phyloP scores from a whole-genome alignment of 257 asterid species.

The Lantana camara region DNA sequence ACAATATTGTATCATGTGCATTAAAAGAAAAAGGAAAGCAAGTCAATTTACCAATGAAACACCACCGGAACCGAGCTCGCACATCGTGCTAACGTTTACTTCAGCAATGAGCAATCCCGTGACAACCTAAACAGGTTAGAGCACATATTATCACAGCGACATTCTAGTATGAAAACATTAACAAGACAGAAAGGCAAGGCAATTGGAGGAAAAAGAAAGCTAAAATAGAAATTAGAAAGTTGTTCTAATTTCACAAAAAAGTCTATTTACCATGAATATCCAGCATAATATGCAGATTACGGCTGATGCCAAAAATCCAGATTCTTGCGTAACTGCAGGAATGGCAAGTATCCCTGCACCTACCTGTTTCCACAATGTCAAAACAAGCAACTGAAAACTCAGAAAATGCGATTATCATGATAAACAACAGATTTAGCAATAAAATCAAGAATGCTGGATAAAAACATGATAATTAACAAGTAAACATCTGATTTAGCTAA shows the following conservation, averaged over 20 bases:
- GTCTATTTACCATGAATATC: slow-evolving; percentile 76
- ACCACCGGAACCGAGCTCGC: slow-evolving; percentile 94
- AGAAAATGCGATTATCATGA: neutral
- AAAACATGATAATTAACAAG: neutral
- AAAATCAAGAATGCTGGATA: neutral
- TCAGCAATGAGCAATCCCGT: slow-evolving; percentile 96
- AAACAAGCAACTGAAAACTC: neutral
- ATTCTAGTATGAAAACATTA: slow-evolving; percentile 6
- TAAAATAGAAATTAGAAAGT: no score
- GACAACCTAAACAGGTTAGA: slow-evolving; percentile 54
- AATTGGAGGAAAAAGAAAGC: no score
- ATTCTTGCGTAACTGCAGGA: slow-evolving; percentile 93
- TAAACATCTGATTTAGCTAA: no score
- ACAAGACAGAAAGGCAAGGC: no score
- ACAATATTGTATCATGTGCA: no score
- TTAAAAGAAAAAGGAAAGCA: slow-evolving; percentile 7
- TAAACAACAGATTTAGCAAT: neutral
- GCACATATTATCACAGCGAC: slow-evolving; percentile 10
- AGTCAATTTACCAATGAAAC: slow-evolving; percentile 79
- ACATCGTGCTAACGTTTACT: slow-evolving; percentile 97
- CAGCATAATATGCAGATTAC: slow-evolving; percentile 74
- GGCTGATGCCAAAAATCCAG: slow-evolving; percentile 90
- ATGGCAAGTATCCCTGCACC: slow-evolving; percentile 97
- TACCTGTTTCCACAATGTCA: slow-evolving; percentile 42
- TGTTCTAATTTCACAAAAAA: neutral